A percentile compares a stretch with the other conserved stretches of the same genome.
Evolutionary conservation across 2,329 filamentous ascomycete genomes (phyloP).

Genomic region (Diplocarpon mali): DNA sequence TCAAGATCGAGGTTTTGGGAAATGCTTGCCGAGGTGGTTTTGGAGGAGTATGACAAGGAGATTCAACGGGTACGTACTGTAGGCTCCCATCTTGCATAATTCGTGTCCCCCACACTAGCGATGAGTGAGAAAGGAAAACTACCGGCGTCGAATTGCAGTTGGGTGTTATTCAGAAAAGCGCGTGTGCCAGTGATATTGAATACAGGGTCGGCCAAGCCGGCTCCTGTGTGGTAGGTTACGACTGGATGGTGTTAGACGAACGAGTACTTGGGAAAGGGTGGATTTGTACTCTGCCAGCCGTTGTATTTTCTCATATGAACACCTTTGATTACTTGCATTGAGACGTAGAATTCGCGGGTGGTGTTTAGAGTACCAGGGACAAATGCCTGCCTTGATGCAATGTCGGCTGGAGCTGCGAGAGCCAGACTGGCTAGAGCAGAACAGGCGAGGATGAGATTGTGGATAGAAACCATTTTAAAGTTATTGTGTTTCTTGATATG

Average conservation of each 20-base stretch:
- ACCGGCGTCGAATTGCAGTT: slow-evolving; percentile 18
- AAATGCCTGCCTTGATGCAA: slow-evolving; percentile 8
- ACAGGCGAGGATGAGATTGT: slow-evolving; percentile 9
- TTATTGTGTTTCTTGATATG: not conserved
- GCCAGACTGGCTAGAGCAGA: slow-evolving; percentile 8
- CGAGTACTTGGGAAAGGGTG: not conserved
- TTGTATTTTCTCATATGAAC: slow-evolving; percentile 6
- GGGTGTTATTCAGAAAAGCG: slow-evolving; percentile 17
- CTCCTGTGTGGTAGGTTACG: slow-evolving; percentile 20
- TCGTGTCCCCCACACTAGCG: slow-evolving; percentile 15
- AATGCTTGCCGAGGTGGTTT: not conserved
- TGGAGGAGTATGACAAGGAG: not conserved
- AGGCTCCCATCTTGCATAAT: not conserved
- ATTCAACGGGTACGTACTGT: not conserved
- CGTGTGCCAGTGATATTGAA: slow-evolving; percentile 8
- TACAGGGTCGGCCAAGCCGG: slow-evolving; percentile 17
- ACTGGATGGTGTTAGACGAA: slow-evolving; percentile 10
- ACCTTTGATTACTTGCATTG: slow-evolving; percentile 8
- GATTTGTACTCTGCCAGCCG: slow-evolving; percentile 11
- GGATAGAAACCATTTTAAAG: slow-evolving; percentile 12
- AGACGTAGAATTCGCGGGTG: slow-evolving; percentile 21
- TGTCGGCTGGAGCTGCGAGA: slow-evolving; percentile 7
- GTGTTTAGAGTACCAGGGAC: slow-evolving; percentile 17
- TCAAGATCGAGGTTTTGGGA: not conserved
- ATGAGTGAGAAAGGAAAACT: slow-evolving; percentile 11